Percentiles rank a stretch among this genome's conserved stretches.
These are phyloP conservation scores for Eruca vesicaria DNA, from an alignment of 441 rosid genomes.

Conservation along the genomic window DNA sequence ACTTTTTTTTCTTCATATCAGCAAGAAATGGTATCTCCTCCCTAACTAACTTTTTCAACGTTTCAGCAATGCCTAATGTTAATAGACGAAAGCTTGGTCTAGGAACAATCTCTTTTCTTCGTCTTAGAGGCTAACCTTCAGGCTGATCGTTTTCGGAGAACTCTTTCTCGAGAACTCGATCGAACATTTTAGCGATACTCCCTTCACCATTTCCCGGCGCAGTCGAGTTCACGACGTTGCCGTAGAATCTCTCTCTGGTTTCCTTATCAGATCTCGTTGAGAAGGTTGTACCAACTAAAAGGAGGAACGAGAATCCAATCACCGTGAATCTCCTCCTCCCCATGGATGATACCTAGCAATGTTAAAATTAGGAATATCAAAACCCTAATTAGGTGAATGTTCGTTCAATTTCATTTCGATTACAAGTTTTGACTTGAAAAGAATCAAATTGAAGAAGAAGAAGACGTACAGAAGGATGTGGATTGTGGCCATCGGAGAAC, in stretches of 20 bases:
- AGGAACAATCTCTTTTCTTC: not conserved
- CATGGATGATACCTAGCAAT: constrained; percentile 27
- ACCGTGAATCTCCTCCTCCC: constrained; percentile 39
- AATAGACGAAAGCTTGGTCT: too few species aligned
- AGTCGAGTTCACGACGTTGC: constrained; percentile 70
- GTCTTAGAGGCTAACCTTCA: constrained; percentile 54
- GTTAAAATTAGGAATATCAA: not conserved
- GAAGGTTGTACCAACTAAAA: constrained; percentile 22
- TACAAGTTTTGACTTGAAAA: not conserved
- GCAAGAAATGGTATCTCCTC: not conserved
- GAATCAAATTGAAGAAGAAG: not conserved
- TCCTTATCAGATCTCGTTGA: constrained; percentile 86
- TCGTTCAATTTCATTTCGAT: not conserved
- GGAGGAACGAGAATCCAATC: constrained; percentile 36
- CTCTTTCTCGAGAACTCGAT: constrained; percentile 90
- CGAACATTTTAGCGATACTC: constrained; percentile 91
- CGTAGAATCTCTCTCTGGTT: constrained; percentile 83
- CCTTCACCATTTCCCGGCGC: constrained; percentile 63
- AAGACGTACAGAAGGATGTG: constrained; percentile 54
- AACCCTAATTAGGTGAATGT: not conserved
- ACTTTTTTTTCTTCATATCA: not conserved
- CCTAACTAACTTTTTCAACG: not conserved
- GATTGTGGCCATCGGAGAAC: constrained; percentile 76
- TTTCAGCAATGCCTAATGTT: not conserved
- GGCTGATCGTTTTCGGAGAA: constrained; percentile 88